Evolutionary conservation across 495 filamentous ascomycete genomes (phyloP), one percentile per base, ranked within the genome.

Genomic region (Tuber calosporum): DNA sequence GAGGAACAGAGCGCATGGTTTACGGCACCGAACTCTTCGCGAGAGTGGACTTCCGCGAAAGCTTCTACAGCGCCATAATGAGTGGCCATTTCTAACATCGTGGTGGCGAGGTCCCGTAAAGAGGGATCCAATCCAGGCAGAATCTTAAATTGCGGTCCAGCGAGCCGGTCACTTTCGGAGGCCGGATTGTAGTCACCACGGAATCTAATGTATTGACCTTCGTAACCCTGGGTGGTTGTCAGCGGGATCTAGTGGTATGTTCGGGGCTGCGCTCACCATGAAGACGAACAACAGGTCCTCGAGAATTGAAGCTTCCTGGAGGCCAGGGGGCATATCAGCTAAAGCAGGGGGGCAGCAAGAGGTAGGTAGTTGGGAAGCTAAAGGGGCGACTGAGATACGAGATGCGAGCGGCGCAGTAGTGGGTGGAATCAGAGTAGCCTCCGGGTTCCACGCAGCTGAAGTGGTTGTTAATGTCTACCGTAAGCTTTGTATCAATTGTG

Each of bases 131-230:
- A 85, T 19, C 95, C 94, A 20, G 91, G 87, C 0, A 91, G 84
- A 67, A 98, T 89, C 74, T 88, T 89, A 83, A 91, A 98, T 13
- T 83, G 82, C 4, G 95, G 94, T 0, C 96, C 95, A 1, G 88
- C 85, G 69, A 98, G 84, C 26, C 93, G 89, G 81, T 95, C 92
- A 74, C 93, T 93, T 82, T 99, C 95, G 19, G 89, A 86, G 8
- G 86, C 82, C 0, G 95, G 93, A 74, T 97, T 90, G 82, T 97
- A 97, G 3, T 88, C 87, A 72, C 89, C 88, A 48, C 86, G 86
- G 77, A 93, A 98, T 73, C 93, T 92, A 77, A 98, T 91, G 82
- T 97, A 97, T 82, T 96, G 93, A 39, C 95, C 95, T 83, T 99
- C 95, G 75, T 92, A 96, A n/a, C 95, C 95, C 80, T 81, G 19